These are phyloP conservation scores for Xylaria digitata DNA, from an alignment of 2,329 filamentous ascomycete species.

Conservation along the genomic window DNA sequence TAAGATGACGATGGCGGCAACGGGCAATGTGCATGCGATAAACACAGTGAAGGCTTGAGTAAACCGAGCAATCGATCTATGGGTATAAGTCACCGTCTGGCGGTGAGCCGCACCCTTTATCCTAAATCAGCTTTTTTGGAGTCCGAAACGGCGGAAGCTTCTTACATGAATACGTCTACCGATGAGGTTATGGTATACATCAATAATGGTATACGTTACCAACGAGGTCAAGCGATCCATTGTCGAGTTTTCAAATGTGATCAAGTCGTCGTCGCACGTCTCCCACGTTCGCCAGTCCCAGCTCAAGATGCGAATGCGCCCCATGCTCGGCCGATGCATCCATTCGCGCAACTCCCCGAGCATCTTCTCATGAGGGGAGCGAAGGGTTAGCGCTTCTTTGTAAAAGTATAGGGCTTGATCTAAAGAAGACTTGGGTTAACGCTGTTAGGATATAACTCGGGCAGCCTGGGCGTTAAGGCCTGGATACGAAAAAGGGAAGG, in stretches of 20 bases:
- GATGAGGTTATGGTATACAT: conserved; percentile 31
- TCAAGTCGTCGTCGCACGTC: conserved; percentile 13
- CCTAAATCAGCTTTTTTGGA: neutral
- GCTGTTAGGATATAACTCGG: neutral
- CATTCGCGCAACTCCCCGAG: conserved; percentile 33
- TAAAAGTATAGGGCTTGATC: conserved; percentile 25
- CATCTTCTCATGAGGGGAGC: conserved; percentile 28
- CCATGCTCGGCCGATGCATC: conserved; percentile 28
- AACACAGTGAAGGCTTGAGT: conserved; percentile 32
- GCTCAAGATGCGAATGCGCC: conserved; percentile 26
- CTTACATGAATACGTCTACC: conserved; percentile 32
- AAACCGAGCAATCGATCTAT: conserved; percentile 28
- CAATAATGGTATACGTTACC: conserved; percentile 31
- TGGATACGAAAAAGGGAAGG: neutral
- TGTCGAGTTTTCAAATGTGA: conserved; percentile 36
- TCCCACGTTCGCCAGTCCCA: conserved; percentile 31
- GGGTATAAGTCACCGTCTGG: conserved; percentile 34
- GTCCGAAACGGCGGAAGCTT: too few relatives aligned
- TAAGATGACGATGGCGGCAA: conserved; percentile 31
- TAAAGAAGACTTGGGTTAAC: neutral
- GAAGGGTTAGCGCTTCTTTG: conserved; percentile 11
- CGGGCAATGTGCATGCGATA: conserved; percentile 29
- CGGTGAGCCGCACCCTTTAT: conserved; percentile 14
- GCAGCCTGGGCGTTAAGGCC: neutral
- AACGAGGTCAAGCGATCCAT: conserved; percentile 36